Conservation (phyloP, 257 asterid species). For the Gentiana macrophylla region DNA sequence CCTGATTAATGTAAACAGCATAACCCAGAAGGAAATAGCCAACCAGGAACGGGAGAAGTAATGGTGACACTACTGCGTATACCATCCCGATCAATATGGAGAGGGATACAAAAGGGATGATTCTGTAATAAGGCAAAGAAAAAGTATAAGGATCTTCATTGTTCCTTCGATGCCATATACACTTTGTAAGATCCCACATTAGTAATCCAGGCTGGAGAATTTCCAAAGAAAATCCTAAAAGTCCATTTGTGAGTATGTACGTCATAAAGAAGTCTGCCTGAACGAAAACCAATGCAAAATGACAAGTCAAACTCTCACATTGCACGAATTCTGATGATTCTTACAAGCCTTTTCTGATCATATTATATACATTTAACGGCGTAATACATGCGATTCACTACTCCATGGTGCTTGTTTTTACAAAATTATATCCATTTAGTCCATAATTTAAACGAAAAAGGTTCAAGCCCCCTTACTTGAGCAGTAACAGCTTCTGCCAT, state of each 20-base stretch:
- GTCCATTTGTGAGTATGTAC: slow-evolving; percentile 78
- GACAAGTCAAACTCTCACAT: not conserved
- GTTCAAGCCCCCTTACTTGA: slow-evolving; percentile 39
- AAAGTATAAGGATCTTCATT: slow-evolving; percentile 56
- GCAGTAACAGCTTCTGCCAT: slow-evolving; percentile 88
- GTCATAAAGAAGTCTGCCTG: slow-evolving; percentile 94
- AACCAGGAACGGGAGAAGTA: slow-evolving; percentile 76
- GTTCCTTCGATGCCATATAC: slow-evolving; percentile 57
- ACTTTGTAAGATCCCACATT: slow-evolving; percentile 58
- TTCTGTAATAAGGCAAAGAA: slow-evolving; percentile 71
- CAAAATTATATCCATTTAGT: not conserved
- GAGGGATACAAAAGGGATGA: slow-evolving; percentile 64
- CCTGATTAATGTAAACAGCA: slow-evolving; percentile 79
- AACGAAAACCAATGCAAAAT: slow-evolving; percentile 6
- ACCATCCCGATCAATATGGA: slow-evolving; percentile 81
- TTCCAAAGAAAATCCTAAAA: slow-evolving; percentile 86
- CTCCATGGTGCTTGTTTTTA: not conserved
- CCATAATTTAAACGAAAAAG: not conserved
- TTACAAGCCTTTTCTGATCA: not conserved
- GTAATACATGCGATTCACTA: not conserved
- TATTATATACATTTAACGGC: not conserved
- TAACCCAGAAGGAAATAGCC: slow-evolving; percentile 87
- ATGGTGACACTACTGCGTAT: slow-evolving; percentile 90
- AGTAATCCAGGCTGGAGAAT: slow-evolving; percentile 93
- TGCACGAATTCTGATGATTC: too few relatives aligned